These are phyloP conservation scores for Claviceps sp. DNA, from an alignment of 2,329 filamentous ascomycete genomes.

Conservation along the genomic window DNA sequence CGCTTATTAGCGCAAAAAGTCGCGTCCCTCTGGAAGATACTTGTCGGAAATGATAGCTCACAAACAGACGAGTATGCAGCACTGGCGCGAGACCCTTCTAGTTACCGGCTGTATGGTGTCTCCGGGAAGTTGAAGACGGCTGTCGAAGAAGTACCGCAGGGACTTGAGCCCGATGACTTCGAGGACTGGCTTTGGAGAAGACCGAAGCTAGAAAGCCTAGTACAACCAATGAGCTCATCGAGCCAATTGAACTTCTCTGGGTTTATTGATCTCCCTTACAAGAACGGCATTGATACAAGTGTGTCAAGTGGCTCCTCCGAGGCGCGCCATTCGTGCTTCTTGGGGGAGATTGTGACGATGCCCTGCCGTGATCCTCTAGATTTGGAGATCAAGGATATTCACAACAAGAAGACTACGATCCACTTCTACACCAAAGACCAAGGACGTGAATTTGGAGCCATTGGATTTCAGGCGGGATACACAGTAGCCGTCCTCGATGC, in stretches of 20 bases:
- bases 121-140: background rate
- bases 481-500: too few species aligned
- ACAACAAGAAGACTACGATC: too few species aligned
- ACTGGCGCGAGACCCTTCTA: background rate
- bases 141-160: background rate
- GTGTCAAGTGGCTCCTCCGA: background rate
- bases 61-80: background rate
- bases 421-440: too few species aligned
- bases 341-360: background rate
- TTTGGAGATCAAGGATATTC: too few species aligned
- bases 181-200: background rate
- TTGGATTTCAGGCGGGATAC: too few species aligned
- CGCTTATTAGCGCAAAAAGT: background rate
- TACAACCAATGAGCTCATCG: background rate
- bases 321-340: background rate
- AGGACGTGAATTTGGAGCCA: too few species aligned
- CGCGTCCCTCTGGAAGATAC: background rate
- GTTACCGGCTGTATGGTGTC: background rate
- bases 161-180: background rate
- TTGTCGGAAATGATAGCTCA: background rate
- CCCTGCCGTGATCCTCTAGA: too few species aligned
- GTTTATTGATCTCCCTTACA: background rate
- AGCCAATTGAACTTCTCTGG: background rate
- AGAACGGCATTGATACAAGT: background rate
- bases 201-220: background rate